Evolutionary conservation across 768 basidiomycete species (phyloP), one percentile per base, ranked within the genome.

Genomic region (Rhodotorula paludigena): DNA sequence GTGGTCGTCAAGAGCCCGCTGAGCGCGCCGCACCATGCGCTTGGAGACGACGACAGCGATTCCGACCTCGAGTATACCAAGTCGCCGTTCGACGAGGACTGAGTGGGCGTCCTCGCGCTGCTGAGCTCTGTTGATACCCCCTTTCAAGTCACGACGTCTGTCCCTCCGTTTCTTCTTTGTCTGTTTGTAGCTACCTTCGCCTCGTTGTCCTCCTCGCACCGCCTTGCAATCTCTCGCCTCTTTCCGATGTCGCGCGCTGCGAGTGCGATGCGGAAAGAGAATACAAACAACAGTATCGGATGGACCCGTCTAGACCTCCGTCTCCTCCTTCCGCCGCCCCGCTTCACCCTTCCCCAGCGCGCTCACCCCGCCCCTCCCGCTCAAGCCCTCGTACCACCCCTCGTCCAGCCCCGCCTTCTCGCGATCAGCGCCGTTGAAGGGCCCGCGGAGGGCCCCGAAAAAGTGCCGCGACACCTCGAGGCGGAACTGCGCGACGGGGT

Each of bases 361-460:
- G 41, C 20, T 33, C 57, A 28, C 51, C 23, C 6, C n/a, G n/a
- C 74, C 73, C 76, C 87, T 85, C 6, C 89, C 89, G 52, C 78
- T 81, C 69, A 92, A 77, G 67, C 84, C 82, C 76, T 87, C 84
- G 75, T 90, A 92, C 76, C 87, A 92, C 35, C 84, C 86, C 42
- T 76, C 80, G 10, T 82, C 85, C 81, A 92, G 76, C 16, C 90
- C 89, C 2, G 89, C 89, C 77, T 82, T 85, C 76, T 85, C 84
- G 57, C 89, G 79, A 70, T 86, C 89, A 47, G 83, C 83, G 3
- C 82, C 83, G 78, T 90, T 90, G 77, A 90, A 92, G n/a, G 89
- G 89, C 0, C 89, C 89, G 74, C 86, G 87, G 33, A 89, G 80
- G 56, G 85, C 85, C 0, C 90, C 89, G 44, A 82, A 80, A 83